These are phyloP conservation scores for Fusarium citri DNA, from an alignment of 2,329 filamentous ascomycete genomes.

Conservation along the genomic window DNA sequence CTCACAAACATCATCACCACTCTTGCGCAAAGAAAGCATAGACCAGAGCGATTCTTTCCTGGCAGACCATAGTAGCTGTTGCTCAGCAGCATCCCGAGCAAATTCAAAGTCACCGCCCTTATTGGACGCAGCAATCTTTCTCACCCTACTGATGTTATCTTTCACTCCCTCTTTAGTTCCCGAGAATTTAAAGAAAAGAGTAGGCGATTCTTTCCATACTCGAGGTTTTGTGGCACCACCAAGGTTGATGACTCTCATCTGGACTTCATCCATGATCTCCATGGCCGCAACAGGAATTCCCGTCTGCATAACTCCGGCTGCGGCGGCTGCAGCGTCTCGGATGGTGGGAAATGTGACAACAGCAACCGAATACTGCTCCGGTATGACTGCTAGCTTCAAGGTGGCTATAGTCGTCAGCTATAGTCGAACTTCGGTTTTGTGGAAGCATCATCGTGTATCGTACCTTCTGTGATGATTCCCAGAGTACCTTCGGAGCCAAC, in stretches of 20 bases:
- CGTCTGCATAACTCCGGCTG: slow-evolving; percentile 79
- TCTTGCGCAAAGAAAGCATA: slow-evolving; percentile 76
- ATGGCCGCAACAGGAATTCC: slow-evolving; percentile 80
- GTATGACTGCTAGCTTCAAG: slow-evolving; percentile 81
- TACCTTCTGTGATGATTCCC: slow-evolving; percentile 80
- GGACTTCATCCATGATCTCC: slow-evolving; percentile 90
- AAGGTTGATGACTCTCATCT: slow-evolving; percentile 85
- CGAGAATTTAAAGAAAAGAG: slow-evolving; percentile 87
- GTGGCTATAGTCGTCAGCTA: slow-evolving; percentile 64
- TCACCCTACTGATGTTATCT: slow-evolving; percentile 79
- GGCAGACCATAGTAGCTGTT: slow-evolving; percentile 82
- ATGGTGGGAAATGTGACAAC: slow-evolving; percentile 84
- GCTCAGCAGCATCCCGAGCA: slow-evolving; percentile 76
- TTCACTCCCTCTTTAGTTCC: slow-evolving; percentile 82
- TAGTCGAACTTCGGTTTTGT: background rate
- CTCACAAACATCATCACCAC: slow-evolving; percentile 75
- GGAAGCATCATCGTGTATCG: slow-evolving; percentile 1
- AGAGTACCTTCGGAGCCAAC: slow-evolving; percentile 85
- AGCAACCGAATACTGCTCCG: slow-evolving; percentile 80
- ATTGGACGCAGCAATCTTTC: slow-evolving; percentile 73
- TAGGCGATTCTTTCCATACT: slow-evolving; percentile 80
- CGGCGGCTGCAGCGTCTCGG: slow-evolving; percentile 78
- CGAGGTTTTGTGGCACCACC: slow-evolving; percentile 75
- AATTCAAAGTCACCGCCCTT: slow-evolving; percentile 79
- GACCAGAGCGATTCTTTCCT: slow-evolving; percentile 88